A percentile compares a stretch with the other conserved stretches of the same genome.
Conservation (phyloP, 2,329 filamentous ascomycete genomes). For the Trichophyton verrucosum region DNA sequence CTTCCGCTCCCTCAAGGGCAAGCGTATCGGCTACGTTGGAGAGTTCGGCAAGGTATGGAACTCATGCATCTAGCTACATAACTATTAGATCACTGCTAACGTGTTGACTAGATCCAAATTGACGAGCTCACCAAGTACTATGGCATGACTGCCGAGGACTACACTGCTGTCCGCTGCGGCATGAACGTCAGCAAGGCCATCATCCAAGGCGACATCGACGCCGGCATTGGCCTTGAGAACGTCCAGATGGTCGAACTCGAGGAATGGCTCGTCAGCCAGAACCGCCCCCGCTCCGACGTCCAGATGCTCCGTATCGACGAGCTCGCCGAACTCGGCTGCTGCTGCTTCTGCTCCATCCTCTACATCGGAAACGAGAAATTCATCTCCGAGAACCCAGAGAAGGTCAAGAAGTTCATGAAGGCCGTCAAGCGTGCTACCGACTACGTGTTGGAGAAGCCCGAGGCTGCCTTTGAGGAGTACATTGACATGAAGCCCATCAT, state of each 20-base stretch:
- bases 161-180: constrained; percentile 64
- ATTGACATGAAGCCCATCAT: constrained; percentile 60
- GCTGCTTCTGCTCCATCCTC: constrained; percentile 71
- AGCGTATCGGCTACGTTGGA: constrained; percentile 66
- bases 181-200: constrained; percentile 73
- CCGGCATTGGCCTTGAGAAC: constrained; percentile 66
- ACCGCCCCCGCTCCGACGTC: constrained; percentile 53
- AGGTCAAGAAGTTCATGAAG: constrained; percentile 54
- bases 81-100: not conserved
- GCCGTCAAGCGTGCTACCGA: constrained; percentile 66
- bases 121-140: constrained; percentile 70
- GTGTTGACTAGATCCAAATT: constrained; percentile 52
- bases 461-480: constrained; percentile 54
- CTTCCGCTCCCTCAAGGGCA: constrained; percentile 62
- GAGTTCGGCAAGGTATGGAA: constrained; percentile 55
- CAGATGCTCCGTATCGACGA: constrained; percentile 74
- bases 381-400: constrained; percentile 51
- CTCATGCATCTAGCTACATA: not conserved
- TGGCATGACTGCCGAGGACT: constrained; percentile 59
- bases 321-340: constrained; percentile 66
- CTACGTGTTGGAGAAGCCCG: constrained; percentile 53
- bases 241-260: constrained; percentile 74
- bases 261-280: constrained; percentile 56
- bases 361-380: constrained; percentile 70
- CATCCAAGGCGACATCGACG: constrained; percentile 59